These are phyloP conservation scores for Didymella pinodella DNA, from an alignment of 2,329 filamentous ascomycete genomes.

Conservation along the genomic window DNA sequence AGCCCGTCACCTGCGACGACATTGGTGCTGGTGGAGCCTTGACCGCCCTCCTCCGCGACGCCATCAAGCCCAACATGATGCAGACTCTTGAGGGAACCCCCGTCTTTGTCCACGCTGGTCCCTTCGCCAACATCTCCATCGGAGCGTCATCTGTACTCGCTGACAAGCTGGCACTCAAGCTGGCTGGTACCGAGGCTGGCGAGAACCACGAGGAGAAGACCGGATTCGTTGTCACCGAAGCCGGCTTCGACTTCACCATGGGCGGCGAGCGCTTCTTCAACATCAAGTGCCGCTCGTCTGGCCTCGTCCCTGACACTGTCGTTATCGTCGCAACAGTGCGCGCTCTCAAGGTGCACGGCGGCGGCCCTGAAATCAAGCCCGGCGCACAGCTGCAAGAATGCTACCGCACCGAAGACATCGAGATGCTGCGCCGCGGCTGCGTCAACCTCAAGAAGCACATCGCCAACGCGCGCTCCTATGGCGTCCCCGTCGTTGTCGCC, in stretches of 20 bases:
- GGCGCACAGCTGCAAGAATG: slow-evolving; percentile 85
- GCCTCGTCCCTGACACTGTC: slow-evolving; percentile 89
- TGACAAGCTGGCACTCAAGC: slow-evolving; percentile 93
- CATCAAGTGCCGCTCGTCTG: slow-evolving; percentile 97
- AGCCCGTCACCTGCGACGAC: slow-evolving; percentile 95
- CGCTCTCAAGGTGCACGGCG: slow-evolving; percentile 95
- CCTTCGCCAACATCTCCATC: slow-evolving; percentile 98
- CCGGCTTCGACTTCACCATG: slow-evolving; percentile 99
- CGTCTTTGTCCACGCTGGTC: slow-evolving; percentile 95
- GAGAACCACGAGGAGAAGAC: slow-evolving; percentile 84
- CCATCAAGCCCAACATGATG: slow-evolving; percentile 99
- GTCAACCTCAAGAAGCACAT: slow-evolving; percentile 97
- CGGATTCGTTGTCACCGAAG: slow-evolving; percentile 95
- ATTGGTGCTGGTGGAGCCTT: slow-evolving; percentile 91
- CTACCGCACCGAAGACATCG: slow-evolving; percentile 92
- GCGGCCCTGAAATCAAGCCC: slow-evolving; percentile 90
- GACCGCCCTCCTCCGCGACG: slow-evolving; percentile 95
- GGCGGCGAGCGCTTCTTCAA: slow-evolving; percentile 99
- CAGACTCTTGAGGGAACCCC: slow-evolving; percentile 97
- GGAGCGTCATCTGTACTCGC: slow-evolving; percentile 95
- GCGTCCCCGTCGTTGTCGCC: slow-evolving; percentile 92
- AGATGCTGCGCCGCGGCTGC: slow-evolving; percentile 87
- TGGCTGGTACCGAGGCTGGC: slow-evolving; percentile 90
- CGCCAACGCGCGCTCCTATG: slow-evolving; percentile 84
- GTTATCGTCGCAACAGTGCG: slow-evolving; percentile 95